Evolutionary conservation across 2,329 filamentous ascomycete species (phyloP), one percentile per base, ranked within the genome.

Genomic region (Chrysoporthe cubensis): DNA sequence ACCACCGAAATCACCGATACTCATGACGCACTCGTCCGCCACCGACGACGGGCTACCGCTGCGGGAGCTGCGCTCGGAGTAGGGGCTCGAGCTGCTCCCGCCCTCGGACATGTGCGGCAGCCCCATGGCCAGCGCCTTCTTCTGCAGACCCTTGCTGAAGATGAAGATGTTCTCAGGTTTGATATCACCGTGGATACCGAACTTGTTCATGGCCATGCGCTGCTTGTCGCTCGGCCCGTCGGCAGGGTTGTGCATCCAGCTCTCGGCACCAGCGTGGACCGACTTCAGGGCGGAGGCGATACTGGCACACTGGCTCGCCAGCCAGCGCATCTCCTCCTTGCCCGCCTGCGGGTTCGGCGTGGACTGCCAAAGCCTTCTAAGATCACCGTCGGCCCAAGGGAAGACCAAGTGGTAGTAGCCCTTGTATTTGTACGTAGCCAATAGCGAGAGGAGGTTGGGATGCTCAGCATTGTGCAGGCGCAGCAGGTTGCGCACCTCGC

Each of bases 151-250:
- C 52, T 66, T 68, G 58, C 58, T 66, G 64, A 69, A 70, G 57
- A 70, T 68, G 44, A 70, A 69, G 18, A 70, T 70, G 64, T 70
- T 70, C 56, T 70, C 69, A 3, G 69, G 69, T 32, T 70, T 70
- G 57, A 70, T 70, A 69, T 70, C 69, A 69, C 69, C 69, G 50
- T 70, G 69, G 3, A 69, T 62, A 65, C 69, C 69, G 43, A 68
- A 68, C 54, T 69, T 68, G 44, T 69, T 68, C 68, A 69, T 69
- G 21, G 54, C 52, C 66, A 67, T 32, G 44, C 66, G 59, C 62
- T 68, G 68, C 50, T 68, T 66, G 21, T 66, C 66, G 21, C 65
- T 64, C 4, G 68, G 66, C 4, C 63, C 63, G 46, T 65, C 66
- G 8, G 56, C 62, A 26, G 62, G 48, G 40, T 50, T 60, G 14